These are phyloP conservation scores for Xanthoconium separans DNA, from an alignment of 1,284 basidiomycete species.

Conservation along the genomic window DNA sequence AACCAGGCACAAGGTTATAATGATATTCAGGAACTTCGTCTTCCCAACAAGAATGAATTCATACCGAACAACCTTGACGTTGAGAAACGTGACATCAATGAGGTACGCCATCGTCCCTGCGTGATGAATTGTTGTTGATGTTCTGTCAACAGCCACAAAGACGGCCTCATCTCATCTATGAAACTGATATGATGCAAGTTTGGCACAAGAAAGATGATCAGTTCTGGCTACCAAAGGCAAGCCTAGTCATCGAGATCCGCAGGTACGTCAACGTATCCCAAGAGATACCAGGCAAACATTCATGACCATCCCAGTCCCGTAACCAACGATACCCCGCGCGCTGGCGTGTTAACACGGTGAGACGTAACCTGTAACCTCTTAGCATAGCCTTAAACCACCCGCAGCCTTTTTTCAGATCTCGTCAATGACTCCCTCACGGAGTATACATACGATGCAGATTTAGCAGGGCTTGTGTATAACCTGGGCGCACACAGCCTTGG, in stretches of 20 bases:
- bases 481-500: constrained; percentile 70
- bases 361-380: constrained; percentile 11
- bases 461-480: constrained; percentile 86
- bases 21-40: constrained; percentile 63
- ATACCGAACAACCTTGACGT: constrained; percentile 88
- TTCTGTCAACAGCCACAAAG: constrained; percentile 54
- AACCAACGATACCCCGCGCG: constrained; percentile 54
- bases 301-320: constrained; percentile 43
- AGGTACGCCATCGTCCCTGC: constrained; percentile 43
- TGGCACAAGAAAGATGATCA: constrained; percentile 98
- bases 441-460: constrained; percentile 90
- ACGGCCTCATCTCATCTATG: constrained; percentile 73
- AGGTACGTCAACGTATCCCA: constrained; percentile 44
- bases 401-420: constrained; percentile 82
- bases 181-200: constrained; percentile 69
- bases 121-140: not conserved
- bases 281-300: not conserved
- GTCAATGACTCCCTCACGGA: constrained; percentile 90
- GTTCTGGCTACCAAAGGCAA: constrained; percentile 91
- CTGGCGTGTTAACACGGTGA: constrained; percentile 64
- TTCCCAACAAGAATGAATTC: constrained; percentile 89
- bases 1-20: constrained; percentile 61
- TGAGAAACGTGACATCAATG: constrained; percentile 62
- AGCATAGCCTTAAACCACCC: constrained; percentile 4
- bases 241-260: constrained; percentile 68